phyloP scores from a whole-genome alignment of 1,284 basidiomycete species.

The Ustilago xerochloae region DNA sequence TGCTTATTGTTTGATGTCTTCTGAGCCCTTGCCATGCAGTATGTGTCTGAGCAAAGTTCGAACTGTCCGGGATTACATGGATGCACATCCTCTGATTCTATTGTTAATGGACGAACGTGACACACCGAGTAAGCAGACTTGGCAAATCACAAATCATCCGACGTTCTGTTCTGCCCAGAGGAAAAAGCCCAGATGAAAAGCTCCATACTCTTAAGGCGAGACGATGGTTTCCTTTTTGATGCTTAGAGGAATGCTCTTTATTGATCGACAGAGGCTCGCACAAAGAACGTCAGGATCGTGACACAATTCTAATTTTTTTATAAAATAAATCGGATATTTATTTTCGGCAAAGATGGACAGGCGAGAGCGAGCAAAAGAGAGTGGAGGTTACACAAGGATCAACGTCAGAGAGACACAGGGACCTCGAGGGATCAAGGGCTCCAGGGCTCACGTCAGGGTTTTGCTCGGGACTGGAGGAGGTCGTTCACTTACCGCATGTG shows the following conservation, averaged over 20 bases:
- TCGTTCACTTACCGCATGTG: too few relatives aligned
- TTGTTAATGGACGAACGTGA: too few relatives aligned
- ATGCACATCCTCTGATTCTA: background rate
- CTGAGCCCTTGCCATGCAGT: background rate
- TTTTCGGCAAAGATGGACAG: background rate
- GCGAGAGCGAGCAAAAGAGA: background rate
- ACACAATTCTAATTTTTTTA: too few relatives aligned
- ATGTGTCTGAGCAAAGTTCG: background rate
- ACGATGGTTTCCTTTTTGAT: too few relatives aligned
- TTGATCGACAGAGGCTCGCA: background rate
- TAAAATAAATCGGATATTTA: background rate
- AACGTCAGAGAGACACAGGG: background rate
- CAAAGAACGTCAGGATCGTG: too few relatives aligned
- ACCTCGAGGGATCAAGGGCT: constrained; percentile 4
- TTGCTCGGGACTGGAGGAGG: background rate
- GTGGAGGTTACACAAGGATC: constrained; percentile 2
- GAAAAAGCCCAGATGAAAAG: too few relatives aligned
- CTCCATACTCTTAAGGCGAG: too few relatives aligned
- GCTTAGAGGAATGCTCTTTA: background rate
- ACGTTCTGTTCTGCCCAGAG: too few relatives aligned
- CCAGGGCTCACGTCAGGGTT: constrained; percentile 47
- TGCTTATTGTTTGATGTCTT: background rate
- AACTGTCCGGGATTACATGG: background rate
- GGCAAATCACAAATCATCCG: too few relatives aligned
- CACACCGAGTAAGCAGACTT: background rate